Base-by-base conservation (phyloP, 2,329 filamentous ascomycete genomes). In the Sarocladium brachiariae region DNA sequence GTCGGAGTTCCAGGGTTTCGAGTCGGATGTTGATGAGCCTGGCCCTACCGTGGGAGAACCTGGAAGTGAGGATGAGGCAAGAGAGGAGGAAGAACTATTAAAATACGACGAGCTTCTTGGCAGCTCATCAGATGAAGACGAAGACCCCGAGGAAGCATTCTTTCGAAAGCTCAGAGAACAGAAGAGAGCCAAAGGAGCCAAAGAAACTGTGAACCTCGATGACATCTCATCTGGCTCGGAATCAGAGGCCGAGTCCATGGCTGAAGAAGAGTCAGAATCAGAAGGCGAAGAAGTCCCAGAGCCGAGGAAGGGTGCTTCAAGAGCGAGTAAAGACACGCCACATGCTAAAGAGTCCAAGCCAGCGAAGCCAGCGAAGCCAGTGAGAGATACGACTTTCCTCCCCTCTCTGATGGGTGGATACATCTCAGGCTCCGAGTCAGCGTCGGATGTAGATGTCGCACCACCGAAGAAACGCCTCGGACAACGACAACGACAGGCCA, bases 351-450 rank as follows among this genome's bases (percentile, higher is more conserved):
- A 50, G 34, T 34, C 13, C 52, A 56, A 47, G 49, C 51, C 53
- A 51, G 49, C 33, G 18, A 55, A 37, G 24, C 55, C 60, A 10
- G 63, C 30, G 18, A 55, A 37, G 24, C 55, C 60, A 10, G 63
- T 19, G 4, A 35, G 63, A 8, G 67, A 67, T 50, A 80, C 86
- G 0, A 79, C 79, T 0, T 89, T 90, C 62, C 70, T 93, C 2
- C 88, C 88, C 0, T 82, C 83, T 1, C 77, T 93, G 14, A 88
- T 89, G 77, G 84, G 83, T 18, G 86, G 86, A 51, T 95, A 92
- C 68, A 78, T 88, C 59, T 89, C 86, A 2, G 87, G 86, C 43
- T 87, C 84, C 8, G 86, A 88, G 57, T 81, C 77, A 0, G 79
- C 78, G 6, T 86, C 84, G 0, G 84, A 87, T 55, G 70, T 87